These are phyloP conservation scores for Tricladium varicosporioides DNA, from an alignment of 2,329 filamentous ascomycete species.

Conservation along the genomic window DNA sequence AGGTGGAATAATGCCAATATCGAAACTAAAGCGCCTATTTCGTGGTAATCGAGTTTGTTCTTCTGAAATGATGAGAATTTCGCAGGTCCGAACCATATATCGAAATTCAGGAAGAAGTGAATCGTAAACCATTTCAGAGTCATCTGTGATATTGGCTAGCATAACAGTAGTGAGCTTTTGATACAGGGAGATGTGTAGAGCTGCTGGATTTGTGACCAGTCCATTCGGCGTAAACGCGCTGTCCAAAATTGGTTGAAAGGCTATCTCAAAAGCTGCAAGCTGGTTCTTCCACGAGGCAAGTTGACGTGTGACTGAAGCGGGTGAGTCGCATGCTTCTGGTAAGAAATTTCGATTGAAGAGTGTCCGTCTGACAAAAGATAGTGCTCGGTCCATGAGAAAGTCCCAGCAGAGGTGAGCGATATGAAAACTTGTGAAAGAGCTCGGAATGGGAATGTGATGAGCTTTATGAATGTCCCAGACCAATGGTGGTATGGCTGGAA, in stretches of 20 bases:
- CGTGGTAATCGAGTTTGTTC: slow-evolving; percentile 18
- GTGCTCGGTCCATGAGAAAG: slow-evolving; percentile 29
- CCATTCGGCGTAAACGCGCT: slow-evolving; percentile 22
- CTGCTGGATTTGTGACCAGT: slow-evolving; percentile 21
- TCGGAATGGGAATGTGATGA: slow-evolving; percentile 28
- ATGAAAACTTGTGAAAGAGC: slow-evolving; percentile 22
- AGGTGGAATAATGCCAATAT: slow-evolving; percentile 62
- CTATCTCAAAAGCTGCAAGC: slow-evolving; percentile 23
- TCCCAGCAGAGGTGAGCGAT: slow-evolving; percentile 31
- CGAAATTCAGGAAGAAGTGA: slow-evolving; percentile 21
- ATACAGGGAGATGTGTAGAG: slow-evolving; percentile 25
- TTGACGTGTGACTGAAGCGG: slow-evolving; percentile 15
- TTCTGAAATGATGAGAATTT: slow-evolving; percentile 13
- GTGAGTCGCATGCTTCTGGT: slow-evolving; percentile 17
- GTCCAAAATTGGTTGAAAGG: slow-evolving; percentile 28
- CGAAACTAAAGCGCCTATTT: slow-evolving; percentile 56
- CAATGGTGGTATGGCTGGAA: slow-evolving; percentile 27
- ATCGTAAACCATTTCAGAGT: slow-evolving; percentile 31
- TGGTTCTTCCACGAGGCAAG: slow-evolving; percentile 16
- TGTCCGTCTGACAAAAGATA: slow-evolving; percentile 29
- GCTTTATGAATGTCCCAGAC: slow-evolving; percentile 30
- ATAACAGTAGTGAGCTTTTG: slow-evolving; percentile 23
- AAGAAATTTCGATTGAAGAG: slow-evolving; percentile 24
- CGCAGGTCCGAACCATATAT: slow-evolving; percentile 25
- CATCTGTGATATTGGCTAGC: slow-evolving; percentile 18